These are phyloP conservation scores for Penicillium sp. DNA, from an alignment of 2,329 filamentous ascomycete genomes.

Conservation along the genomic window DNA sequence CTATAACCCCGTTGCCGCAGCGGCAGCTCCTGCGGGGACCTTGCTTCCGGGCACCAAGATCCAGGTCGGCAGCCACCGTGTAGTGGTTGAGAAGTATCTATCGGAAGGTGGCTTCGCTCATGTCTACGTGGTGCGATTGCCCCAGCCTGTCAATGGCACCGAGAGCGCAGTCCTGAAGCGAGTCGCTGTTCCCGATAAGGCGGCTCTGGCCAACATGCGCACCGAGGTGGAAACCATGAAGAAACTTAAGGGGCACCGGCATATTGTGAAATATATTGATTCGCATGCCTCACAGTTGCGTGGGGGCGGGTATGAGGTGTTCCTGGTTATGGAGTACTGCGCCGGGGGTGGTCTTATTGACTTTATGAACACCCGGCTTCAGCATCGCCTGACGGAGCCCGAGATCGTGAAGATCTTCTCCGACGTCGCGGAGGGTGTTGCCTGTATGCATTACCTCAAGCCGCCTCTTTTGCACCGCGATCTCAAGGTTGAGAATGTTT, in stretches of 20 bases:
- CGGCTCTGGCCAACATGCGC: conserved; percentile 90
- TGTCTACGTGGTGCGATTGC: conserved; percentile 91
- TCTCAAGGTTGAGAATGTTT: conserved; percentile 95
- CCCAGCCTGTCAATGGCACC: conserved; percentile 73
- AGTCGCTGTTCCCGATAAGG: conserved; percentile 95
- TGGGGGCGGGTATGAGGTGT: conserved; percentile 94
- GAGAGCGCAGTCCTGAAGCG: conserved; percentile 87
- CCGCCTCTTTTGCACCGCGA: conserved; percentile 90
- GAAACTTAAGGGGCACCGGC: conserved; percentile 91
- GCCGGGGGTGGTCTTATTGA: conserved; percentile 93
- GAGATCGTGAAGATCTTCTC: conserved; percentile 97
- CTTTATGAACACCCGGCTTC: conserved; percentile 98
- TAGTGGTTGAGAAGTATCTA: conserved; percentile 94
- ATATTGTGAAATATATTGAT: conserved; percentile 98
- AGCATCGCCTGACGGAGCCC: conserved; percentile 94
- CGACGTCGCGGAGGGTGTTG: conserved; percentile 92
- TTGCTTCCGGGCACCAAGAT: conserved; percentile 95
- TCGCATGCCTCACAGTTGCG: conserved; percentile 94
- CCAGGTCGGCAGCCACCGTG: conserved; percentile 87
- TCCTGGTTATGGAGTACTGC: conserved; percentile 97
- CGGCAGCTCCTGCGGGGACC: conserved; percentile 68
- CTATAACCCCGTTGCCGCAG: conserved; percentile 39
- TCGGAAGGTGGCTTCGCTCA: conserved; percentile 98
- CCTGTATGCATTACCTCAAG: conserved; percentile 98
- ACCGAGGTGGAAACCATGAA: conserved; percentile 99